Evolutionary conservation across 1,139 yeast genomes (phyloP).

Genomic region (Candida sp.): DNA sequence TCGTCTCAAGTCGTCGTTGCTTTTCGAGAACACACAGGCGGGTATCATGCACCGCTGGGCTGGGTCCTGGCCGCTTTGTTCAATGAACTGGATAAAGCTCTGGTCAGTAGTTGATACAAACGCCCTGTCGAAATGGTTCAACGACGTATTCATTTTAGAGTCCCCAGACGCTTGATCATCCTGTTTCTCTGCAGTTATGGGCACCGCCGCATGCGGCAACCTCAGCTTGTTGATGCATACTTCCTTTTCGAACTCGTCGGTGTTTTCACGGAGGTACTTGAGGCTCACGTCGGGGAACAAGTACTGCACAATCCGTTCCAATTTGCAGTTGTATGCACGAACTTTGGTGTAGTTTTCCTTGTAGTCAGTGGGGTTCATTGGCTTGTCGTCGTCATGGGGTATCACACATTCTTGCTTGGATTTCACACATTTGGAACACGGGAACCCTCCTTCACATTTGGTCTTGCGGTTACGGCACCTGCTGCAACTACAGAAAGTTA

Average conservation of each 20-base stretch:
- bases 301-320: conserved; percentile 19
- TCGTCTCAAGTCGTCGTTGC: conserved; percentile 8
- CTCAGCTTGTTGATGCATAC: conserved; percentile 12
- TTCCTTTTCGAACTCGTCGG: conserved; percentile 17
- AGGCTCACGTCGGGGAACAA: conserved; percentile 15
- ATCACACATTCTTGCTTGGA: conserved; percentile 14
- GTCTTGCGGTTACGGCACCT: conserved; percentile 17
- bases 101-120: conserved; percentile 21
- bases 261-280: conserved; percentile 16
- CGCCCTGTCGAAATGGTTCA: conserved; percentile 12
- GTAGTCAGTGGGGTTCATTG: conserved; percentile 12
- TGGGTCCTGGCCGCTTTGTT: conserved; percentile 10
- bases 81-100: conserved; percentile 21
- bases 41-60: conserved; percentile 5
- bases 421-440: conserved; percentile 18
- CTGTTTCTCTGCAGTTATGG: conserved; percentile 8
- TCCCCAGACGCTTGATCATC: background rate
- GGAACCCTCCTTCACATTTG: conserved; percentile 21
- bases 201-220: conserved; percentile 7
- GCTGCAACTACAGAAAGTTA: conserved; percentile 13
- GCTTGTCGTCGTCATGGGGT: conserved; percentile 7
- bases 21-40: conserved; percentile 10
- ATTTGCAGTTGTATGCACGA: conserved; percentile 16
- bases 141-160: conserved; percentile 5
- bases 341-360: conserved; percentile 11